Evolutionary conservation across 1,284 basidiomycete species (phyloP).

Genomic region (Hemileia vastatrix): DNA sequence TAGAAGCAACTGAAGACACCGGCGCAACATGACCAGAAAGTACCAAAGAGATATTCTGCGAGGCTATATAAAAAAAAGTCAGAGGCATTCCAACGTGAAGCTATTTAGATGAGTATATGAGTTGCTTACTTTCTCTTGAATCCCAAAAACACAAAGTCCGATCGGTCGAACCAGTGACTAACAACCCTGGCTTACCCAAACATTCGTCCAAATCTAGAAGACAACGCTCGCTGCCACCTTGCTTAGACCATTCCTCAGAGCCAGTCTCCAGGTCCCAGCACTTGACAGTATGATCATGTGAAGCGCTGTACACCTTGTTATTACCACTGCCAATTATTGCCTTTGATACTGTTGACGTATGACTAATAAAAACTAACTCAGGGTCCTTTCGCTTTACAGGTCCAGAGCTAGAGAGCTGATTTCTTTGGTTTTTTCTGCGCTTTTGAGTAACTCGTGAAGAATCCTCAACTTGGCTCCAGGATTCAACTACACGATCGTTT

Average conservation of each 20-base stretch:
- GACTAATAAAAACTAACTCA: slow-evolving; percentile 58
- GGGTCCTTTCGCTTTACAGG: slow-evolving; percentile 53
- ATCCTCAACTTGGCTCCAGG: slow-evolving; percentile 35
- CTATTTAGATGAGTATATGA: not conserved
- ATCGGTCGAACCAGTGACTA: slow-evolving; percentile 50
- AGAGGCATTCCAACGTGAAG: not conserved
- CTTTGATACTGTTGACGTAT: slow-evolving; percentile 61
- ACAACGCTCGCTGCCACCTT: slow-evolving; percentile 51
- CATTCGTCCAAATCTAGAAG: slow-evolving; percentile 47
- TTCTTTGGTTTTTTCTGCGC: slow-evolving; percentile 24
- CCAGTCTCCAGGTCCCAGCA: slow-evolving; percentile 49
- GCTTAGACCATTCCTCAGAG: slow-evolving; percentile 53
- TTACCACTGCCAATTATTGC: slow-evolving; percentile 50
- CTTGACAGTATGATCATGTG: slow-evolving; percentile 49
- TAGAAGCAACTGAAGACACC: slow-evolving; percentile 59
- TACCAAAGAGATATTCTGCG: slow-evolving; percentile 49
- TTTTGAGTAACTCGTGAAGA: slow-evolving; percentile 16
- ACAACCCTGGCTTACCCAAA: slow-evolving; percentile 43
- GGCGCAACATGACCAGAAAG: slow-evolving; percentile 61
- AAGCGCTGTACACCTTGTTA: slow-evolving; percentile 38
- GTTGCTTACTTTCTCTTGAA: slow-evolving; percentile 45
- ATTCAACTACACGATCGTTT: slow-evolving; percentile 55
- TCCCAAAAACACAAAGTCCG: slow-evolving; percentile 50
- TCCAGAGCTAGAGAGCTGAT: slow-evolving; percentile 38
- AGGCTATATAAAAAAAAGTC: slow-evolving; percentile 52